These are phyloP conservation scores for Daldinia childiae DNA, from an alignment of 495 filamentous ascomycete species.

Conservation along the genomic window DNA sequence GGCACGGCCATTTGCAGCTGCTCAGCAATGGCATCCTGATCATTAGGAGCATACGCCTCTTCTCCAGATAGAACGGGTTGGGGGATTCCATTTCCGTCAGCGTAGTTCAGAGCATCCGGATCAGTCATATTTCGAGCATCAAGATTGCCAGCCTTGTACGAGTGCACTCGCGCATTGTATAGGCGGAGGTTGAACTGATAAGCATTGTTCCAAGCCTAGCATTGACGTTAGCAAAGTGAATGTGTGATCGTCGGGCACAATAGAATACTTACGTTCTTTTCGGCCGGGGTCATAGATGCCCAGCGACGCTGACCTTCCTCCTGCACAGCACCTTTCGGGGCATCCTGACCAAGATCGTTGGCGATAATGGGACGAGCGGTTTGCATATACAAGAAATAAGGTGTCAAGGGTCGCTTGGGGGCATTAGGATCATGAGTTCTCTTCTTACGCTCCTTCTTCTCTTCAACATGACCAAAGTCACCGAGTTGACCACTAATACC, in stretches of 20 bases:
- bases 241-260: neutral
- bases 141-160: slow-evolving; percentile 74
- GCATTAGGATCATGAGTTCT: slow-evolving; percentile 90
- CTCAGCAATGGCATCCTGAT: slow-evolving; percentile 67
- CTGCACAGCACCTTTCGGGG: slow-evolving; percentile 79
- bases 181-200: slow-evolving; percentile 79
- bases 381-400: slow-evolving; percentile 94
- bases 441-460: slow-evolving; percentile 88
- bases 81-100: slow-evolving; percentile 62
- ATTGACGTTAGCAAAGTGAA: slow-evolving; percentile 18
- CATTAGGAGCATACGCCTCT: slow-evolving; percentile 63
- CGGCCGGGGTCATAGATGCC: slow-evolving; percentile 72
- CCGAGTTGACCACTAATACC: slow-evolving; percentile 46
- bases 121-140: slow-evolving; percentile 70
- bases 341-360: slow-evolving; percentile 73
- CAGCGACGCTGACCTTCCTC: slow-evolving; percentile 85
- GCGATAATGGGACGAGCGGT: slow-evolving; percentile 80
- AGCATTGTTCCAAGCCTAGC: slow-evolving; percentile 74
- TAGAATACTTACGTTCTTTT: slow-evolving; percentile 73
- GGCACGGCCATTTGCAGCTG: slow-evolving; percentile 59
- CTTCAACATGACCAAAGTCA: slow-evolving; percentile 59
- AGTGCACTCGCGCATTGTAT: slow-evolving; percentile 76
- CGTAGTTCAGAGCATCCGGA: slow-evolving; percentile 64
- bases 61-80: slow-evolving; percentile 54
- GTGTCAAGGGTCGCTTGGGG: slow-evolving; percentile 91